Evolutionary conservation across 2,329 filamentous ascomycete species (phyloP).

Genomic region (Conoideocrella luteorostrata): DNA sequence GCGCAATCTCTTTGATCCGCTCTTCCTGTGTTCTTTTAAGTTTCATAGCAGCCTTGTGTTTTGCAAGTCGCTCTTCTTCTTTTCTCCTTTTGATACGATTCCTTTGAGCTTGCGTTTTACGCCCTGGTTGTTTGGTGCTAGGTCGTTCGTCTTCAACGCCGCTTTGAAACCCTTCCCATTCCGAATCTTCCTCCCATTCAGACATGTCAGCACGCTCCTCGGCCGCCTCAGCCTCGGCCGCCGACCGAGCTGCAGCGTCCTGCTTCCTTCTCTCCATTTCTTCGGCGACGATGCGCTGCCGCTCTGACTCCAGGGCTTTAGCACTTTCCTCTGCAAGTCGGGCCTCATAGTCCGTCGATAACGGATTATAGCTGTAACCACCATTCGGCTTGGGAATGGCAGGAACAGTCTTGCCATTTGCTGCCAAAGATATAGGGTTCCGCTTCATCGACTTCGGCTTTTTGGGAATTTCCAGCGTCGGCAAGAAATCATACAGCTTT

Average conservation of each 20-base stretch:
- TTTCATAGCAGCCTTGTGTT: slow-evolving; percentile 70
- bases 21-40: slow-evolving; percentile 65
- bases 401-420: slow-evolving; percentile 71
- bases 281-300: slow-evolving; percentile 61
- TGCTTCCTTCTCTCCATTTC: slow-evolving; percentile 60
- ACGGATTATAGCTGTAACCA: slow-evolving; percentile 88
- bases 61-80: slow-evolving; percentile 71
- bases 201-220: slow-evolving; percentile 59
- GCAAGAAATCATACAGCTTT: slow-evolving; percentile 50
- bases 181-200: slow-evolving; percentile 80
- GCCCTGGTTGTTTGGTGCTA: slow-evolving; percentile 60
- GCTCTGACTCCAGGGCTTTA: slow-evolving; percentile 73
- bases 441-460: slow-evolving; percentile 70
- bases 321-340: slow-evolving; percentile 68
- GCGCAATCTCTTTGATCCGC: slow-evolving; percentile 63
- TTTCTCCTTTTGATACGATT: slow-evolving; percentile 87
- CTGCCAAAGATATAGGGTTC: slow-evolving; percentile 74
- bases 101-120: slow-evolving; percentile 80
- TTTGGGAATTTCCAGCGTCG: slow-evolving; percentile 58
- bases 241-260: slow-evolving; percentile 63
- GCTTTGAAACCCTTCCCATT: slow-evolving; percentile 86
- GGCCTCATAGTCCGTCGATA: slow-evolving; percentile 77
- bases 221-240: slow-evolving; percentile 68
- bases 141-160: slow-evolving; percentile 64
- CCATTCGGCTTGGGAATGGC: slow-evolving; percentile 73